Conservation (phyloP, 1,284 basidiomycete species). For the Coriolopsis trogii region DNA sequence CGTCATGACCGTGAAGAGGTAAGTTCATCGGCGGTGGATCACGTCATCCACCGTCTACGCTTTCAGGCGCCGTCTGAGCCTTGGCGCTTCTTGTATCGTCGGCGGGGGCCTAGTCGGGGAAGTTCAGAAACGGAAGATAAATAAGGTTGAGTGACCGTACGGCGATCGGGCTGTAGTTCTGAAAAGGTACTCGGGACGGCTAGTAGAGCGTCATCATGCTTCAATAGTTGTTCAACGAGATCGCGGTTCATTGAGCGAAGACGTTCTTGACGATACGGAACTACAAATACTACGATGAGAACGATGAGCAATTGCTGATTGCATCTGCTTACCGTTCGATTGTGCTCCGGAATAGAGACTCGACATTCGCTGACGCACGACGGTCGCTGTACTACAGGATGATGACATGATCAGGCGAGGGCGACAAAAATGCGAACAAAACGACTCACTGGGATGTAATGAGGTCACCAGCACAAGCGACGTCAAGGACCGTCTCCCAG, state of each 20-base stretch:
- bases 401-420: neutral
- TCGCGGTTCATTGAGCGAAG: conserved; percentile 1
- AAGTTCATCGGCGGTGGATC: too few relatives aligned
- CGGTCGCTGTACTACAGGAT: conserved; percentile 36
- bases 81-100: conserved; percentile 24
- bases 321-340: conserved; percentile 17
- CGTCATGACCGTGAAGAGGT: too few relatives aligned
- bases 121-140: neutral
- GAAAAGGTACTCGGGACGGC: neutral
- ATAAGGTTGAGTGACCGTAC: conserved; percentile 9
- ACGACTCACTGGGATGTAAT: conserved; percentile 47
- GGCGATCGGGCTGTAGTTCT: neutral
- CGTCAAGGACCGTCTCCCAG: conserved; percentile 53
- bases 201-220: conserved; percentile 14
- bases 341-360: conserved; percentile 18
- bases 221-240: conserved; percentile 7
- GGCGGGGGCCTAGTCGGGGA: conserved; percentile 13
- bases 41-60: too few relatives aligned
- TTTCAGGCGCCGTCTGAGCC: too few relatives aligned
- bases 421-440: neutral
- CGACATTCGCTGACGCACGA: conserved; percentile 25
- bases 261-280: conserved; percentile 12
- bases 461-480: conserved; percentile 42
- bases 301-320: neutral
- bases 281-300: conserved; percentile 4